Percentiles rank a stretch among this genome's conserved stretches.
These are phyloP conservation scores for Plectranthus barbatus DNA, from an alignment of 257 asterid genomes.

Conservation along the genomic window DNA sequence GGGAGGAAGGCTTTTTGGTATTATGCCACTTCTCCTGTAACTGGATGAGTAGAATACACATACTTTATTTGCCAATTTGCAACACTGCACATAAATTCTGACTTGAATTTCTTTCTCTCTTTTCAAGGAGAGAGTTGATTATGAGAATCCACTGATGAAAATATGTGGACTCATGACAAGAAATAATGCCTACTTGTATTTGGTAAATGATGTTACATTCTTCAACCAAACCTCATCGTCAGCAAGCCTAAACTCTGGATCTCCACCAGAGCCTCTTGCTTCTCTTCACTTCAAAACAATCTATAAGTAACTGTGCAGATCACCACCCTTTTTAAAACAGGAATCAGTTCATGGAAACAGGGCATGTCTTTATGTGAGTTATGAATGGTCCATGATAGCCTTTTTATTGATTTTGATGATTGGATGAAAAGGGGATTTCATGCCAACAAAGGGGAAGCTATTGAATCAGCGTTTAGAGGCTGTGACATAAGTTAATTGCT, in stretches of 20 bases:
- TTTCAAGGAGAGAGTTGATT: no score
- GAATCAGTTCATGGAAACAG: background rate
- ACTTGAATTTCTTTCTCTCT: background rate
- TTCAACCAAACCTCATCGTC: background rate
- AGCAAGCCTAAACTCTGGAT: no score
- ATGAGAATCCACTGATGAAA: no score
- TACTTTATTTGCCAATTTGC: slow-evolving; percentile 18
- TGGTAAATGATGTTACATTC: background rate
- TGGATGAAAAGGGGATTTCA: no score
- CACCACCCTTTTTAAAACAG: background rate
- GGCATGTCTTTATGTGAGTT: background rate
- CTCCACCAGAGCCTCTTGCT: no score
- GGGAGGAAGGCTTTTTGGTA: slow-evolving; percentile 92
- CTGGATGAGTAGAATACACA: background rate
- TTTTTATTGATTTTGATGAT: no score
- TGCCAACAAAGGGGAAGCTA: no score
- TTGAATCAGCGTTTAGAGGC: no score
- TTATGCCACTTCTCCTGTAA: background rate
- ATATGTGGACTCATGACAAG: background rate
- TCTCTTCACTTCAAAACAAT: no score
- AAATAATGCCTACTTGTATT: background rate
- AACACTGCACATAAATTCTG: background rate
- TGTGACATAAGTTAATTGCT: background rate
- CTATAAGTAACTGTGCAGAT: no score
- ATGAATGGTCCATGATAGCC: no score